Evolutionary conservation across 345 rosid species (phyloP), one percentile per base, ranked within the genome.

Genomic region (Clausena lansium): DNA sequence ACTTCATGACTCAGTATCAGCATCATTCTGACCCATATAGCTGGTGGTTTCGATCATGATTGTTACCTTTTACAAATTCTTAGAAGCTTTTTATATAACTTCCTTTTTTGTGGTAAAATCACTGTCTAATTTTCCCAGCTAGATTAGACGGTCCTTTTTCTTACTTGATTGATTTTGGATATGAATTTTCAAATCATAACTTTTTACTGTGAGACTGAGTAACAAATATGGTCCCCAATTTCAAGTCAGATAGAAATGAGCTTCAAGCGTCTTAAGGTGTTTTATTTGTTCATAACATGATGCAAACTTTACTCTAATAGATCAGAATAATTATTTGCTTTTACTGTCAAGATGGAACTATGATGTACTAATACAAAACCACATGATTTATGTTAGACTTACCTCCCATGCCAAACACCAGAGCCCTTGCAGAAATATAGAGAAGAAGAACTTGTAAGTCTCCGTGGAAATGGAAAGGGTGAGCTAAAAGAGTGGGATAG

Each of bases 401-500:
- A 90, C 79, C 97, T 95, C 74, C 99, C 99, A 64, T 77, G 83
- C 83, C 85, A 93, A 64, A 95, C 93, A 63, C 99, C 99, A 6
- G 90, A 82, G 81, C 83, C 94, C 27, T 55, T 95, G 47, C 86
- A 84, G 66, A 85, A 75, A 55, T 86, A 86, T 69, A 87, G 98
- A 82, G 90, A 87, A 84, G 88, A 90, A 76, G 98, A 95, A 79
- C 90, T 95, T 2, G 59, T 76, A 9, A 86, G 83, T 77, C 87
- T 95, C 25, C 86, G 92, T n/a, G 98, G 97, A 68, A 78, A 89
- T 71, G 93, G 90, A 6, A 84, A 75, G 54, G 88, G 86, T 24
- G 85, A 82, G 84, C 86, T 92, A 54, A 87, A 83, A 73, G 97
- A 93, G 71, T 93, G 99, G 99, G 98, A 95, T 79, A 90, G 99